Percentiles rank a stretch among this genome's conserved stretches.
Conservation (phyloP, 2,329 filamentous ascomycete genomes). For the Cordyceps tenuipes region DNA sequence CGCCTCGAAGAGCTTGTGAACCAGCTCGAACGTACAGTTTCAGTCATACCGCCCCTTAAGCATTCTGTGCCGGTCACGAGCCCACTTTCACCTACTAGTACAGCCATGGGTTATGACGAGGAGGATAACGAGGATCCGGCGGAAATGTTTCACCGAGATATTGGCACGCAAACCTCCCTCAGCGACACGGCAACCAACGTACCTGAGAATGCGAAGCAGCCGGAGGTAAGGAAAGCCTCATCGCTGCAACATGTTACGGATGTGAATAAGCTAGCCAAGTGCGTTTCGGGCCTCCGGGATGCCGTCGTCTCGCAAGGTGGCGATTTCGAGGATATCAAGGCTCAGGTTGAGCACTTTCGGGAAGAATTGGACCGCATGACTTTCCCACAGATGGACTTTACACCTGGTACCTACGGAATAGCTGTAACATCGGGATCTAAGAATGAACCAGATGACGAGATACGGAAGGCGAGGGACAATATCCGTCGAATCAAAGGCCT, state of each 20-base stretch:
- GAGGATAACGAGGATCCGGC: constrained; percentile 56
- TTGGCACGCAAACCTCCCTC: constrained; percentile 65
- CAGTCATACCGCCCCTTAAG: constrained; percentile 42
- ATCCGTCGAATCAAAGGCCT: constrained; percentile 75
- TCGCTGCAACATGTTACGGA: constrained; percentile 32
- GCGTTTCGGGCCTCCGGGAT: constrained; percentile 35
- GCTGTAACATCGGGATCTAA: constrained; percentile 31
- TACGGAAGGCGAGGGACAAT: constrained; percentile 63
- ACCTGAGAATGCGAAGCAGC: background rate
- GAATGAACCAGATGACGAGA: constrained; percentile 58
- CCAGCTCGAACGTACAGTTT: constrained; percentile 50
- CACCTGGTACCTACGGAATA: constrained; percentile 27
- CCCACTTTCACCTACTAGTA: background rate
- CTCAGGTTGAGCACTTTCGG: constrained; percentile 48
- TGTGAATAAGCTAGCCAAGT: constrained; percentile 34
- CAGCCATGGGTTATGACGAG: constrained; percentile 20
- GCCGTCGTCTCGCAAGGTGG: constrained; percentile 37
- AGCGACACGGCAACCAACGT: constrained; percentile 12
- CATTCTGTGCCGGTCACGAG: constrained; percentile 15
- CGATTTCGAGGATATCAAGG: constrained; percentile 42
- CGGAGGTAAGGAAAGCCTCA: constrained; percentile 15
- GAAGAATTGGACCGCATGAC: constrained; percentile 58
- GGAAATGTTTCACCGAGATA: constrained; percentile 73
- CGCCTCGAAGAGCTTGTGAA: constrained; percentile 39
- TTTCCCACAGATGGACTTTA: constrained; percentile 33